Percentiles rank a stretch among this genome's conserved stretches.
phyloP scores from a whole-genome alignment of 2,329 filamentous ascomycete species.

The Calonectria honghensis region DNA sequence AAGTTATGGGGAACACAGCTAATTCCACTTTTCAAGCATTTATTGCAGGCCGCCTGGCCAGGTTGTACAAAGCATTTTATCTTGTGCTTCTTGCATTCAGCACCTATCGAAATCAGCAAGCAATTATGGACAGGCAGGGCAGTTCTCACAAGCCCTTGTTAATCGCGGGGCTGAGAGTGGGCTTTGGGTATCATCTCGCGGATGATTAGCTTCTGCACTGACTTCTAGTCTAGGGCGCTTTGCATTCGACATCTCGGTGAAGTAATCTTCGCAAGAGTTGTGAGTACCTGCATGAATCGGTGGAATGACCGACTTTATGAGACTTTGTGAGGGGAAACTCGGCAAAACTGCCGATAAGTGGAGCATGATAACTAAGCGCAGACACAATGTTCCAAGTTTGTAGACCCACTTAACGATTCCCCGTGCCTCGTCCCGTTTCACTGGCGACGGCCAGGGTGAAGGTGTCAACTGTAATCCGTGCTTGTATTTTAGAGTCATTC shows the following conservation, averaged over 20 bases:
- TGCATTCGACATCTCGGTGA: background rate
- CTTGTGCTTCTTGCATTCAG: constrained; percentile 16
- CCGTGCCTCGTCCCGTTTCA: too few species aligned
- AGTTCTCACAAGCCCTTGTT: constrained; percentile 6
- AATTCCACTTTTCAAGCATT: constrained; percentile 9
- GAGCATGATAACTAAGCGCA: background rate
- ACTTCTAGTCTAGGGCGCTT: background rate
- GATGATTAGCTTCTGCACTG: background rate
- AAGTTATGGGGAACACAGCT: constrained; percentile 7
- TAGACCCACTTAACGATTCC: background rate
- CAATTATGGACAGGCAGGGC: background rate
- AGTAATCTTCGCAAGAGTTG: background rate
- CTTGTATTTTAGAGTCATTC: too few species aligned
- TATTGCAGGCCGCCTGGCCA: constrained; percentile 4
- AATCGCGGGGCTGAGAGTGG: background rate
- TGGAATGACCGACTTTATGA: background rate
- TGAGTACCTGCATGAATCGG: too few species aligned
- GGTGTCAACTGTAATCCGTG: too few species aligned
- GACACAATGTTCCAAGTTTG: background rate
- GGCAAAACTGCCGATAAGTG: background rate
- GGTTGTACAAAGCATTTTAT: constrained; percentile 16
- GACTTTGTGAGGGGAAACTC: background rate
- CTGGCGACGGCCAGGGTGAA: too few species aligned
- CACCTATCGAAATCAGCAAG: background rate
- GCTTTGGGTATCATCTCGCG: background rate